Base-by-base conservation (phyloP, 2,329 filamentous ascomycete genomes). In the Pleoardoris graminearum region DNA sequence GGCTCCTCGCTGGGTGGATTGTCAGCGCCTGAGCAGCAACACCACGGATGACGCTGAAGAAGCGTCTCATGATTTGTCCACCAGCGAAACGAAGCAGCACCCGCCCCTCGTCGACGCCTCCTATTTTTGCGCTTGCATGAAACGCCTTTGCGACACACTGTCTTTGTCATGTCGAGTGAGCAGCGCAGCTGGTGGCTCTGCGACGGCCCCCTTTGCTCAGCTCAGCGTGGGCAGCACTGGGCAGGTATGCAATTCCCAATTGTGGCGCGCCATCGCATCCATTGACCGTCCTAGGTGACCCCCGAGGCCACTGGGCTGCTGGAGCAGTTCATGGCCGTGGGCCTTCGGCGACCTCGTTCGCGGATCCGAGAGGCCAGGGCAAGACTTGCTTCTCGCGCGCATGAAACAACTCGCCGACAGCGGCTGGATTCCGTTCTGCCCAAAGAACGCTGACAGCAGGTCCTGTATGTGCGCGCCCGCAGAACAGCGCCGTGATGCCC, bases 51-150 rank as follows among this genome's bases (percentile, higher is more conserved):
- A 65, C 59, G 66, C 67, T 55, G 54, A 64, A 65, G 54, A 57
- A 55, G 35, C 47, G 66, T 70, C 60, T 69, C 65, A 67, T 70
- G 69, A 68, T 71, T 69, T 70, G 67, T 60, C 65, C 68, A 59
- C 50, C 50, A 33, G 35, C 51, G 54, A 63, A 65, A 60, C 63
- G 59, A 61, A 67, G 58, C 61, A 62, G 62, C 51, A 53, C 57
- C 59, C 56, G 51, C 54, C 57, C 51, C 48, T 27, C 27, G 14
- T 38, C 51, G 57, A 47, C 29, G 49, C 44, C 35, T 46, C 56
- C 62, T 57, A 55, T 45, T 44, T 36, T 49, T n/a, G 48, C 39
- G 53, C 57, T 35, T 62, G 65, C 59, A 65, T 71, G 68, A 73
- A 71, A 73, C 70, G 62, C 53, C 56, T 59, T 60, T 70, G 66